phyloP scores from a whole-genome alignment of 106 monocot species.

The Alisma plantagoaquatica region DNA sequence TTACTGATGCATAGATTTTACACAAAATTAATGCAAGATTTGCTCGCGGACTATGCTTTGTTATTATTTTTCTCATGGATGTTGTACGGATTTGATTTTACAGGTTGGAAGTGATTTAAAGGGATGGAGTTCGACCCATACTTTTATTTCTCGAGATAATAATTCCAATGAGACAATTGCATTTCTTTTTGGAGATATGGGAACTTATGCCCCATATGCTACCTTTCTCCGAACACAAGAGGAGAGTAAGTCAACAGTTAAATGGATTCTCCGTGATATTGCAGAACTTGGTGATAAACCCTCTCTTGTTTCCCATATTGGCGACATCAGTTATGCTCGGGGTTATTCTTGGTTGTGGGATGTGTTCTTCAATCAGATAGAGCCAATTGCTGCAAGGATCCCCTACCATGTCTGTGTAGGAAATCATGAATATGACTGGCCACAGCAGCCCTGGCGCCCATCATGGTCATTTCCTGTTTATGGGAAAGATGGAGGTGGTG shows the following conservation, averaged over 20 bases:
- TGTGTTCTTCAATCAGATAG: constrained; percentile 88
- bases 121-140: constrained; percentile 71
- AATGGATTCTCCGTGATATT: constrained; percentile 87
- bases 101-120: constrained; percentile 78
- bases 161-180: constrained; percentile 69
- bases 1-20: no score
- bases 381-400: constrained; percentile 66
- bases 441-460: constrained; percentile 85
- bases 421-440: constrained; percentile 99
- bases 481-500: constrained; percentile 86
- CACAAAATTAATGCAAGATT: no score
- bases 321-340: constrained; percentile 94
- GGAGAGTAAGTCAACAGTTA: constrained; percentile 73
- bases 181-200: constrained; percentile 94
- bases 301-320: constrained; percentile 92
- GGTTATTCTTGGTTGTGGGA: constrained; percentile 97
- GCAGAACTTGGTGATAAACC: constrained; percentile 61
- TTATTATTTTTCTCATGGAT: no score
- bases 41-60: no score
- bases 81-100: no score
- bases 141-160: constrained; percentile 69
- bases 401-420: constrained; percentile 96
- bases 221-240: constrained; percentile 78
- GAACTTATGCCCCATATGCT: constrained; percentile 60
- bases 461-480: constrained; percentile 54